Percentiles rank a stretch among this genome's conserved stretches.
phyloP scores from a whole-genome alignment of 2,329 filamentous ascomycete species.

The Stromatinia cepivora region DNA sequence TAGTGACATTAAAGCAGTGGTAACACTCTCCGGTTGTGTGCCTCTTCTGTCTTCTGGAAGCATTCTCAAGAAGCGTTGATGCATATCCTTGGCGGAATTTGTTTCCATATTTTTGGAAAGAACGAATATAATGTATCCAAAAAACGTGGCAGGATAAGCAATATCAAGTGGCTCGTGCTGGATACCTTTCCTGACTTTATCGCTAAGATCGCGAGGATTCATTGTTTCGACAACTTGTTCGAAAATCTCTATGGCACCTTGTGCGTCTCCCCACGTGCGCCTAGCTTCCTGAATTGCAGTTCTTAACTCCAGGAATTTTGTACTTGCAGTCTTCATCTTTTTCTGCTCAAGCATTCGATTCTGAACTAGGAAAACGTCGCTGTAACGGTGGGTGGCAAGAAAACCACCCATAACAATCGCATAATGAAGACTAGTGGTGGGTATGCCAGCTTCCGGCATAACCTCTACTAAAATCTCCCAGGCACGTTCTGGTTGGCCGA shows the following conservation, averaged over 20 bases:
- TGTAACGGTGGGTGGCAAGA: constrained; percentile 39
- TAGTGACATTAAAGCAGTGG: constrained; percentile 67
- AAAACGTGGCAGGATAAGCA: constrained; percentile 44
- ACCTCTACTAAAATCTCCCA: constrained; percentile 52
- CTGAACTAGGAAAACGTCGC: constrained; percentile 51
- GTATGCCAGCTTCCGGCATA: constrained; percentile 50
- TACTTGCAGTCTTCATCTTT: constrained; percentile 46
- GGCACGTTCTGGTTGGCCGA: constrained; percentile 55
- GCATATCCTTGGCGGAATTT: constrained; percentile 54
- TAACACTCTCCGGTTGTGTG: constrained; percentile 54
- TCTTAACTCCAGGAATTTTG: constrained; percentile 46
- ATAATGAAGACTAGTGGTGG: constrained; percentile 52
- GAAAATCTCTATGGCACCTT: constrained; percentile 36
- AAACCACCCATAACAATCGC: constrained; percentile 54
- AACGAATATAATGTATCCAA: constrained; percentile 56
- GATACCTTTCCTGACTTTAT: constrained; percentile 33
- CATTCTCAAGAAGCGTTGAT: constrained; percentile 52
- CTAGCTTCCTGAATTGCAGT: constrained; percentile 31
- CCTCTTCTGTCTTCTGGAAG: constrained; percentile 42
- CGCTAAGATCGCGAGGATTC: constrained; percentile 35
- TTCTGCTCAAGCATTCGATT: constrained; percentile 44
- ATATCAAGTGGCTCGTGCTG: constrained; percentile 33
- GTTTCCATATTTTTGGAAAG: constrained; percentile 51
- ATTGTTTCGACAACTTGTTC: constrained; percentile 30
- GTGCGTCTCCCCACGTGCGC: not conserved